Evolutionary conservation across 139 green algal species (phyloP).

Genomic region (Chlamydomonas applanata): DNA sequence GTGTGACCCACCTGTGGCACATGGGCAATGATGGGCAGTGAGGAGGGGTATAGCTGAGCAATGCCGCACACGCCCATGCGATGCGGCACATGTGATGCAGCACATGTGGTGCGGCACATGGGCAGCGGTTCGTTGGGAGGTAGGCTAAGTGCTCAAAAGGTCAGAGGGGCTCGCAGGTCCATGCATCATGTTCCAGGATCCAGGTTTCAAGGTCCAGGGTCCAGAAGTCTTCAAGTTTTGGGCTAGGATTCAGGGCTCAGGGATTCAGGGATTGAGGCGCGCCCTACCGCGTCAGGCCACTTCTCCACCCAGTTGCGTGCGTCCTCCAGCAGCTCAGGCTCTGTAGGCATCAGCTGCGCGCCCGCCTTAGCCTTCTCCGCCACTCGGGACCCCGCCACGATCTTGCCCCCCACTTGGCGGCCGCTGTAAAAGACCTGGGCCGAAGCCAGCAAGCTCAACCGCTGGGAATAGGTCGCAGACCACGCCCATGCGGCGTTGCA

Average conservation of each 20-base stretch:
- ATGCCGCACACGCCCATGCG: no score
- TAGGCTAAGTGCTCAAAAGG: no score
- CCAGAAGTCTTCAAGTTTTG: no score
- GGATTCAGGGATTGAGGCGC: conserved; percentile 22
- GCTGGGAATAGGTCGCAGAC: conserved; percentile 27
- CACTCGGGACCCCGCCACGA: neutral
- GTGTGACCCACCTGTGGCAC: conserved; percentile 26
- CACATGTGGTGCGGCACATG: no score
- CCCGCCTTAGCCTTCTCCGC: conserved; percentile 11
- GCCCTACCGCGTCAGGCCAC: conserved; percentile 57
- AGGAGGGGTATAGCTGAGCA: no score
- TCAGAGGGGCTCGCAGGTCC: no score
- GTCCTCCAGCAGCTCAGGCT: conserved; percentile 45
- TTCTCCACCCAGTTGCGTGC: conserved; percentile 58
- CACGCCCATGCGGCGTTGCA: conserved; percentile 34
- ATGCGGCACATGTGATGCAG: no score
- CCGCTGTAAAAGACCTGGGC: conserved; percentile 33
- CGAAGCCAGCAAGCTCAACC: conserved; percentile 26
- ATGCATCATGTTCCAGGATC: no score
- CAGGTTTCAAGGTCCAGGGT: no score
- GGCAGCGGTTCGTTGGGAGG: no score
- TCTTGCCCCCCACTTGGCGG: conserved; percentile 36
- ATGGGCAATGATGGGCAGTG: no score
- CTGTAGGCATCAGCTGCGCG: conserved; percentile 25
- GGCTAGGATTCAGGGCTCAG: no score